A percentile compares a stretch with the other conserved stretches of the same genome.
Conservation (phyloP, 1,139 yeast genomes). For the Blastobotrys proliferans region DNA sequence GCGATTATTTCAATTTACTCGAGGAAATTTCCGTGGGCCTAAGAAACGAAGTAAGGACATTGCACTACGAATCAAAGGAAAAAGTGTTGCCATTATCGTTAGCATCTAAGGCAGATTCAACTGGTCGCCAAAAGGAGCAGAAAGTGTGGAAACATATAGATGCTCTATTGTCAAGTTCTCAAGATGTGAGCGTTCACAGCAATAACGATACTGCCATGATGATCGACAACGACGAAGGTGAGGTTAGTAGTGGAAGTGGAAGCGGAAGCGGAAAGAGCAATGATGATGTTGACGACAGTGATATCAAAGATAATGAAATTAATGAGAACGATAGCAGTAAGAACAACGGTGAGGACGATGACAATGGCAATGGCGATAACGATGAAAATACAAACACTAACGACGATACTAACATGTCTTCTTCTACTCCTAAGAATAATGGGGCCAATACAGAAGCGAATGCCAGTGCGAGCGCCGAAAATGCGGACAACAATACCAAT, state of each 20-base stretch:
- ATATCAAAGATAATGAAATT: neutral
- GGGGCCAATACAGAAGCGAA: too few relatives aligned
- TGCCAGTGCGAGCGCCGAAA: too few relatives aligned
- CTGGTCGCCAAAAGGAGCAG: slow-evolving; percentile 34
- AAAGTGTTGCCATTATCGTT: slow-evolving; percentile 36
- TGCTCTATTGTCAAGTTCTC: slow-evolving; percentile 1
- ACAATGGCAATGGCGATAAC: neutral
- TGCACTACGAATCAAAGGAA: slow-evolving; percentile 39
- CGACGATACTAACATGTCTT: too few relatives aligned
- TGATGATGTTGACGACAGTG: slow-evolving; percentile 1
- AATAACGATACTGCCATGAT: neutral
- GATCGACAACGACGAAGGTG: slow-evolving; percentile 14
- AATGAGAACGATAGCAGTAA: neutral
- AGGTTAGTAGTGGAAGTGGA: neutral
- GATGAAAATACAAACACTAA: neutral
- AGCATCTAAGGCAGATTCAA: slow-evolving; percentile 36
- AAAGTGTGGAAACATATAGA: slow-evolving; percentile 31
- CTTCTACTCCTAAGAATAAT: too few relatives aligned
- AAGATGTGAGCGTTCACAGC: neutral
- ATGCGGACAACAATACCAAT: too few relatives aligned
- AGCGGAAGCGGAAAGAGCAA: neutral
- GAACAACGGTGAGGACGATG: neutral
- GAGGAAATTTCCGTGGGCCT: slow-evolving; percentile 38
- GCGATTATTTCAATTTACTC: slow-evolving; percentile 31
- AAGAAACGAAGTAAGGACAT: slow-evolving; percentile 38